A percentile compares a stretch with the other conserved stretches of the same genome.
Conservation (phyloP, 129 eudicot genomes). For the Mikania micrantha region DNA sequence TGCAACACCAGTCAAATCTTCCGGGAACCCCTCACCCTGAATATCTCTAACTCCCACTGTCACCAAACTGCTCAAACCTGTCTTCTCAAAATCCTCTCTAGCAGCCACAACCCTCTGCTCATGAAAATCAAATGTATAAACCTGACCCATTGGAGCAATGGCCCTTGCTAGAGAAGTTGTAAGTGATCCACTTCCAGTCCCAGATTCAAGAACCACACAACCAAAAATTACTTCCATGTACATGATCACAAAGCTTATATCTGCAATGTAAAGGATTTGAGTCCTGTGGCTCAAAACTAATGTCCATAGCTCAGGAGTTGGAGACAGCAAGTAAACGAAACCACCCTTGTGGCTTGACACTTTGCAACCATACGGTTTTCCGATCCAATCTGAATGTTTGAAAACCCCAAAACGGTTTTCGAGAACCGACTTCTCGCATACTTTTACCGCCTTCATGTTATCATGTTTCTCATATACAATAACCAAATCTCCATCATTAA, state of each 20-base stretch:
- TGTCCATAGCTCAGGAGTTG: constrained; percentile 95
- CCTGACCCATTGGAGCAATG: constrained; percentile 76
- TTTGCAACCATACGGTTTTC: constrained; percentile 80
- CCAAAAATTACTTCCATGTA: constrained; percentile 84
- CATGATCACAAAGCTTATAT: constrained; percentile 86
- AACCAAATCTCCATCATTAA: constrained; percentile 69
- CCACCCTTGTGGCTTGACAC: constrained; percentile 79
- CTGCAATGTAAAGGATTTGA: constrained; percentile 87
- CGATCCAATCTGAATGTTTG: constrained; percentile 83
- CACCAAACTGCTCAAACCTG: constrained; percentile 63
- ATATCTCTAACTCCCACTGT: constrained; percentile 92
- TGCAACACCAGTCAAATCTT: constrained; percentile 52
- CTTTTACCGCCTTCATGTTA: constrained; percentile 70
- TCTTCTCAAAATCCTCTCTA: constrained; percentile 79
- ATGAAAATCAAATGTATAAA: constrained; percentile 89
- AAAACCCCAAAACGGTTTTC: constrained; percentile 85
- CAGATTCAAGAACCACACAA: constrained; percentile 84
- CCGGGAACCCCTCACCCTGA: constrained; percentile 94
- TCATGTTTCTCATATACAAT: constrained; percentile 79
- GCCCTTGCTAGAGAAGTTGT: constrained; percentile 83
- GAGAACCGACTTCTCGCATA: constrained; percentile 40
- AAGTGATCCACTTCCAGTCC: constrained; percentile 94
- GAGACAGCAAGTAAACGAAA: constrained; percentile 80
- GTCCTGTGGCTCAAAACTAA: constrained; percentile 90
- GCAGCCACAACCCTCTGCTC: constrained; percentile 87